Base-by-base conservation (phyloP, 345 rosid genomes). In the Carallia pectinifolia region DNA sequence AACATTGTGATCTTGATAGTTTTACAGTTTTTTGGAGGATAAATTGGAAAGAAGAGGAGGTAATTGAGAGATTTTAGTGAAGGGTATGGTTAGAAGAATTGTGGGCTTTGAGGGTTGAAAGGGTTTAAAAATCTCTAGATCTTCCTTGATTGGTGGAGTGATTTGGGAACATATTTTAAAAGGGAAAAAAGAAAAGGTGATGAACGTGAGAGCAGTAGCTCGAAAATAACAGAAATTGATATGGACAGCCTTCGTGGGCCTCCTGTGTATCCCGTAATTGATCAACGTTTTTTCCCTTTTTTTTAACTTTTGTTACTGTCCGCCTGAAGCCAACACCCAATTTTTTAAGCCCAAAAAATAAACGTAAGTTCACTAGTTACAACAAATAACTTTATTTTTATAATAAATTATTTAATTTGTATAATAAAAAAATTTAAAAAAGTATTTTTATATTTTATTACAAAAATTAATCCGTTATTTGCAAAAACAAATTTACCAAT, bases 121-220 rank as follows among this genome's bases (percentile, higher is more conserved):
- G 54, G 61, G 62, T 36, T 58, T 31, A 23, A 61, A 65, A 66
- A 65, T 53, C 50, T 59, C 39, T 55, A 66, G 75, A 76, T 76
- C 75, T 71, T 65, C 71, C 79, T 66, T 56, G 48, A 71, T 76
- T 62, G 58, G 75, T 61, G 75, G 72, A 53, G 71, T 40, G 15
- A 48, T 29, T 15, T 58, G 58, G 39, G 53, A 36, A 39, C 30
- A 18, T 38, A 59, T 52, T 16, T 27, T 29, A 44, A 13, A 55
- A 7, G 16, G 29, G 6, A 54, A 40, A 29, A n/a, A 2, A 29
- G 37, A 30, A 55, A 44, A 62, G 1, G 66, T 6, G 1, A 62
- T 7, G 5, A 10, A 38, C 16, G 9, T 37, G 16, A 47, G 15
- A 47, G 13, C 3, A 10, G 64, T 4, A 4, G 34, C 34, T 68